A percentile compares a stretch with the other conserved stretches of the same genome.
Conservation (phyloP, 257 asterid genomes). For the Ehretia macrophylla region DNA sequence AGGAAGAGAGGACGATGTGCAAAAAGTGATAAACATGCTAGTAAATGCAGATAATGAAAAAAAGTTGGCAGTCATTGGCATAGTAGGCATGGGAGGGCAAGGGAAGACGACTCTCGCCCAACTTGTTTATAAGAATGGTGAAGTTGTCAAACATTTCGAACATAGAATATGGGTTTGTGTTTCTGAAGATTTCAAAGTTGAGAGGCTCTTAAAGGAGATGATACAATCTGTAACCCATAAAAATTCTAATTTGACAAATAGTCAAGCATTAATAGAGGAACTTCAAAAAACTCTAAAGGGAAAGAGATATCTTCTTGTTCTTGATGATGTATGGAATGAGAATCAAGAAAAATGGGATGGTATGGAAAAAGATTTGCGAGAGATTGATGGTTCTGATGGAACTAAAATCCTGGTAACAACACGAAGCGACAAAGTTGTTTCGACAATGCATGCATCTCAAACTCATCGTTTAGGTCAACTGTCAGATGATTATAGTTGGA, state of each 20-base stretch:
- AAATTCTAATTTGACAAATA: background rate
- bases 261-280: slow-evolving; percentile 14
- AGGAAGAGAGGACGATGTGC: background rate
- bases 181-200: background rate
- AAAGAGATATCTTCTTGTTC: slow-evolving; percentile 16
- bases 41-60: background rate
- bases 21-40: background rate
- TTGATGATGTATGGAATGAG: slow-evolving; percentile 29
- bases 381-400: slow-evolving; percentile 14
- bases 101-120: slow-evolving; percentile 3
- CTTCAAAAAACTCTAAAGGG: slow-evolving; percentile 1
- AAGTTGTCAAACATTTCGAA: background rate
- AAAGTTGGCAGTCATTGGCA: background rate
- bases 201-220: slow-evolving; percentile 7
- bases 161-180: background rate
- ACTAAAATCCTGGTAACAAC: slow-evolving; percentile 9
- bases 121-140: background rate
- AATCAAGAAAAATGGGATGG: slow-evolving; percentile 14
- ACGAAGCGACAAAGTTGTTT: background rate
- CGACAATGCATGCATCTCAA: too few species aligned
- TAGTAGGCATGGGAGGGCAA: too few species aligned
- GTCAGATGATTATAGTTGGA: too few species aligned
- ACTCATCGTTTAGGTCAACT: too few species aligned
- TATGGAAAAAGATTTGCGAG: slow-evolving; percentile 7
- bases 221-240: slow-evolving; percentile 3